Conservation (phyloP, 2,329 filamentous ascomycete genomes). For the Cercospora sesami region DNA sequence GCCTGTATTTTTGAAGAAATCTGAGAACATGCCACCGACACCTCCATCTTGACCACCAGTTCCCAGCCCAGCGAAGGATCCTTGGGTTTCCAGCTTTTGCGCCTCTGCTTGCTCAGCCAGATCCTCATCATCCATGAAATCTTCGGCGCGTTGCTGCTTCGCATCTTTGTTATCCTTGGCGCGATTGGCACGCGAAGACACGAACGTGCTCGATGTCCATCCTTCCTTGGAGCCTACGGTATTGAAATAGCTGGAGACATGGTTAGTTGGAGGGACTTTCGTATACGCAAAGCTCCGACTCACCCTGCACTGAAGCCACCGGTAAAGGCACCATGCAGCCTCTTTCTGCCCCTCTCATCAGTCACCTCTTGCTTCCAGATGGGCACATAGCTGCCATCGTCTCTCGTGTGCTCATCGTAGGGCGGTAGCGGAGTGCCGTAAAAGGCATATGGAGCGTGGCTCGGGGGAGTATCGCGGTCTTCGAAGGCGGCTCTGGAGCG, state of each 20-base stretch:
- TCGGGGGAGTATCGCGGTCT: constrained; percentile 57
- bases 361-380: constrained; percentile 98
- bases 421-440: constrained; percentile 85
- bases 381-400: constrained; percentile 89
- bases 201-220: constrained; percentile 89
- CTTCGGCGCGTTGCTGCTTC: constrained; percentile 68
- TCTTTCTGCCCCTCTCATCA: constrained; percentile 85
- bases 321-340: constrained; percentile 93
- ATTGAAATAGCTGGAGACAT: constrained; percentile 76
- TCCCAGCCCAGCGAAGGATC: constrained; percentile 74
- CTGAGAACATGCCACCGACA: constrained; percentile 60
- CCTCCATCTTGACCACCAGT: constrained; percentile 58
- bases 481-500: constrained; percentile 77
- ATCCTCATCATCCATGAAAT: constrained; percentile 99
- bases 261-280: not conserved
- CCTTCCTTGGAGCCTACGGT: constrained; percentile 98
- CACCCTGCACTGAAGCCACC: constrained; percentile 96
- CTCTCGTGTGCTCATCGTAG: constrained; percentile 70
- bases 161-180: constrained; percentile 59
- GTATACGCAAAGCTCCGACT: constrained; percentile 36
- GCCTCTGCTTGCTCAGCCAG: constrained; percentile 81
- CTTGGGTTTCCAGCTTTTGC: constrained; percentile 69
- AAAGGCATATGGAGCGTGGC: constrained; percentile 71
- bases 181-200: constrained; percentile 81
- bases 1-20: constrained; percentile 69